Conservation (phyloP, 257 asterid species). For the Plantago elongata region DNA sequence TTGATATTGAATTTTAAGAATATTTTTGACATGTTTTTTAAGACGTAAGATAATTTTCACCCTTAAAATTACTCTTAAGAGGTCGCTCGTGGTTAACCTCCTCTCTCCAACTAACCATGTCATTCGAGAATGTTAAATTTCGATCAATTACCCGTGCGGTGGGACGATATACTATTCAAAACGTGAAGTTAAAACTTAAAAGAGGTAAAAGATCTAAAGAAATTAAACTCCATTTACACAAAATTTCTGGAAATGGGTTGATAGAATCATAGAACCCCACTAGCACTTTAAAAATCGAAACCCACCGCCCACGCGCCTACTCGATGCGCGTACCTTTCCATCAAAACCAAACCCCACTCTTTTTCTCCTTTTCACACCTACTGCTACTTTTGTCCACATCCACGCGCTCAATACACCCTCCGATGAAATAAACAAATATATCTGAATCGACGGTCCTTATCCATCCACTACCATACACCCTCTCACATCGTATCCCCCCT, state of each 20-base stretch:
- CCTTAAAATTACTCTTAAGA: no score
- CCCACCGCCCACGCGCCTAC: slow-evolving; percentile 10
- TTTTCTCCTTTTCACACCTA: slow-evolving; percentile 4
- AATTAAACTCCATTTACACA: not conserved
- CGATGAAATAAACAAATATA: slow-evolving; percentile 28
- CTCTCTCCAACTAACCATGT: no score
- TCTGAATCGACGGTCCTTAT: slow-evolving; percentile 28
- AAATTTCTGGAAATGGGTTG: not conserved
- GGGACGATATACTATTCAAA: no score
- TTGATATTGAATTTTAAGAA: no score
- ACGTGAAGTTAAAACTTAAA: no score
- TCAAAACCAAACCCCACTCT: no score
- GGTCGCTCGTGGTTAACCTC: no score
- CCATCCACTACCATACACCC: slow-evolving; percentile 1
- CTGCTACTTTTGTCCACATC: not conserved
- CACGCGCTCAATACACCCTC: slow-evolving; percentile 16
- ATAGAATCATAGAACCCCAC: not conserved
- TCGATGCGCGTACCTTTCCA: slow-evolving; percentile 1
- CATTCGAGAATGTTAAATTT: no score
- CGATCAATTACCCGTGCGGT: no score
- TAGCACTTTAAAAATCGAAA: not conserved
- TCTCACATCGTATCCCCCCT: slow-evolving; percentile 26
- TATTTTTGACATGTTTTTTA: no score
- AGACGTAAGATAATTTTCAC: no score
- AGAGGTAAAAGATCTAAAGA: not conserved